These are phyloP conservation scores for Penicillium olsonii DNA, from an alignment of 2,329 filamentous ascomycete species.

Conservation along the genomic window DNA sequence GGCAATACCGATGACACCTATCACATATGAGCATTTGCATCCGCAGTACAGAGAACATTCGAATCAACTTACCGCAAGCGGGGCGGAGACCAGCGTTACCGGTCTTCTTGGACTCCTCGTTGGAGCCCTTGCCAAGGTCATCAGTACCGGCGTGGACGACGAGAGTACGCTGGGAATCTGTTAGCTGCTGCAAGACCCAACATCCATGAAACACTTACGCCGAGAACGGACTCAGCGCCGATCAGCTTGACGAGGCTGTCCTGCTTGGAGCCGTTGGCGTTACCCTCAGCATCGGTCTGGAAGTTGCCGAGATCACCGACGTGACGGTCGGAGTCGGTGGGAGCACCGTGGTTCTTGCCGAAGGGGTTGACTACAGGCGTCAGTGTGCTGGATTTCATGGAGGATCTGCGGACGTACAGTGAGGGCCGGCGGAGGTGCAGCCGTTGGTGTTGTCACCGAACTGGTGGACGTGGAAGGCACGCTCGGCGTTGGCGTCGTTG, in stretches of 20 bases:
- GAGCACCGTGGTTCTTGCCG: slow-evolving; percentile 88
- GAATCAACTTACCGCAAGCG: slow-evolving; percentile 74
- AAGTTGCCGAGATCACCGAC: slow-evolving; percentile 98
- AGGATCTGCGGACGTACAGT: slow-evolving; percentile 67
- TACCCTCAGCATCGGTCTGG: slow-evolving; percentile 90
- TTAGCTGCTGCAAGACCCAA: slow-evolving; percentile 12
- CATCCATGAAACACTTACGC: slow-evolving; percentile 58
- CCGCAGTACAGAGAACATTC: background rate
- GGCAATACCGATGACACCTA: slow-evolving; percentile 87
- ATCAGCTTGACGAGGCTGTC: slow-evolving; percentile 94
- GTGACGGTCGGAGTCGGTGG: slow-evolving; percentile 79
- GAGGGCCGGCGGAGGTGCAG: slow-evolving; percentile 96
- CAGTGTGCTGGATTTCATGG: slow-evolving; percentile 1
- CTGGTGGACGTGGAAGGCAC: slow-evolving; percentile 97
- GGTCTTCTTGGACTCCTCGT: slow-evolving; percentile 97
- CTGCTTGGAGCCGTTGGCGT: slow-evolving; percentile 74
- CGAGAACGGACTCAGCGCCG: slow-evolving; percentile 90
- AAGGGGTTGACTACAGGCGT: slow-evolving; percentile 80
- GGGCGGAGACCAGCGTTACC: slow-evolving; percentile 92
- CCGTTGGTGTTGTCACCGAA: slow-evolving; percentile 99
- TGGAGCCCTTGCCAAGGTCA: slow-evolving; percentile 88
- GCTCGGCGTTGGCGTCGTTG: slow-evolving; percentile 91
- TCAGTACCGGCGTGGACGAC: slow-evolving; percentile 95
- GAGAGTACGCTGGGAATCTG: slow-evolving; percentile 71
- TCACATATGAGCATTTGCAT: slow-evolving; percentile 11